Evolutionary conservation across 2,329 filamentous ascomycete species (phyloP), one percentile per base, ranked within the genome.

Genomic region (Exutisphaerella laricina): DNA sequence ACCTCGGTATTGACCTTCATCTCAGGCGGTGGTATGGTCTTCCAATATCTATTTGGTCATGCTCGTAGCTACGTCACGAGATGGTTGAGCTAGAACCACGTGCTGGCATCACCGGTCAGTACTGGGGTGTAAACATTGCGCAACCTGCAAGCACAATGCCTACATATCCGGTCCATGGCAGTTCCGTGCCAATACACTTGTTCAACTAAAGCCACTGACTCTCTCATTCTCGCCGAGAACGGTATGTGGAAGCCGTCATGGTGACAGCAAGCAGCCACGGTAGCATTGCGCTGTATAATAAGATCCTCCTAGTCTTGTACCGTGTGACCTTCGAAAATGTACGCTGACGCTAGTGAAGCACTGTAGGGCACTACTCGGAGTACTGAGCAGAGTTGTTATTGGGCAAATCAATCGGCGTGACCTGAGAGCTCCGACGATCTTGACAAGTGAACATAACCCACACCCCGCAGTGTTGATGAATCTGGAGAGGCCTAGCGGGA

Each of bases 21-120:
- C 20, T n/a, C 31, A 50, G 50, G 47, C 41, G 47, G 47, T 29
- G 41, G 33, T 14, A 48, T 48, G 36, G 38, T 39, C 6, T 53
- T 32, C 18, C 47, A 48, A 33, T 53, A 44, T 36, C 10, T 46
- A 18, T 48, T 35, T 22, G 44, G 47, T 29, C 44, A 48, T 22
- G 41, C 41, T 26, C 32, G 32, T 21, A 46, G 41, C 29, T 53
- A 50, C 23, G 43, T 37, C 36, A 42, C 39, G 14, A 43, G 25
- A 25, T 34, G 26, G 14, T n/a, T 9, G 9, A 21, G 14, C 17
- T 38, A 38, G 35, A 4, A 16, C 8, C 20, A 26, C 21, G 13
- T 39, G 36, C n/a, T n/a, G n/a, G n/a, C n/a, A n/a, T n/a, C n/a
- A n/a, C n/a, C n/a, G n/a, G n/a, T n/a, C n/a, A n/a, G n/a, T n/a